Conservation (phyloP, 768 basidiomycete species). For the Pisolithus orientalis region DNA sequence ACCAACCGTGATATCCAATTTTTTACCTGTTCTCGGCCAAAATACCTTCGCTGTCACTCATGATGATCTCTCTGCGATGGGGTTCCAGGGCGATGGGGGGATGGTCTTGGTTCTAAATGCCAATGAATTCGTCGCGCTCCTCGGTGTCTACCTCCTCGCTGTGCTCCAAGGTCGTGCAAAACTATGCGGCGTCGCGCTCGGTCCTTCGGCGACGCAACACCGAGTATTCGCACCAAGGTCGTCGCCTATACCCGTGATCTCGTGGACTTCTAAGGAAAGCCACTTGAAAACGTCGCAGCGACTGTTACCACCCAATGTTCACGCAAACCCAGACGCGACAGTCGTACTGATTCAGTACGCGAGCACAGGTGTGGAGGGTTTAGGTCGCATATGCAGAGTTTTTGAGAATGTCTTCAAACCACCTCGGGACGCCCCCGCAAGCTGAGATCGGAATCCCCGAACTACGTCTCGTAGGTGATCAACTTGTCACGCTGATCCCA, state of each 20-base stretch:
- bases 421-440: constrained; percentile 23
- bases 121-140: constrained; percentile 54
- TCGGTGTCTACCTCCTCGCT: constrained; percentile 58
- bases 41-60: constrained; percentile 35
- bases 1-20: not conserved
- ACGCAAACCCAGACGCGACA: constrained; percentile 17
- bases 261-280: constrained; percentile 5
- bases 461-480: constrained; percentile 39
- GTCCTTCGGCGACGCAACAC: constrained; percentile 35
- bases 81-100: constrained; percentile 18
- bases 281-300: constrained; percentile 10
- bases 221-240: constrained; percentile 71
- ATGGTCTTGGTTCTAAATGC: constrained; percentile 40
- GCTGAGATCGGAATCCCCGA: constrained; percentile 43
- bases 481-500: constrained; percentile 9
- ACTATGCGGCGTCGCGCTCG: constrained; percentile 49
- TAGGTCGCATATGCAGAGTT: constrained; percentile 55
- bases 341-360: constrained; percentile 55
- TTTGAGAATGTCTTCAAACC: constrained; percentile 61
- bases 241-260: constrained; percentile 58
- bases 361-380: constrained; percentile 55
- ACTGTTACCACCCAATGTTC: constrained; percentile 2
- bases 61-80: constrained; percentile 31
- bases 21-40: not conserved
- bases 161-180: constrained; percentile 58